Base-by-base conservation (phyloP, 2,329 filamentous ascomycete genomes). In the Aciculosporium take region DNA sequence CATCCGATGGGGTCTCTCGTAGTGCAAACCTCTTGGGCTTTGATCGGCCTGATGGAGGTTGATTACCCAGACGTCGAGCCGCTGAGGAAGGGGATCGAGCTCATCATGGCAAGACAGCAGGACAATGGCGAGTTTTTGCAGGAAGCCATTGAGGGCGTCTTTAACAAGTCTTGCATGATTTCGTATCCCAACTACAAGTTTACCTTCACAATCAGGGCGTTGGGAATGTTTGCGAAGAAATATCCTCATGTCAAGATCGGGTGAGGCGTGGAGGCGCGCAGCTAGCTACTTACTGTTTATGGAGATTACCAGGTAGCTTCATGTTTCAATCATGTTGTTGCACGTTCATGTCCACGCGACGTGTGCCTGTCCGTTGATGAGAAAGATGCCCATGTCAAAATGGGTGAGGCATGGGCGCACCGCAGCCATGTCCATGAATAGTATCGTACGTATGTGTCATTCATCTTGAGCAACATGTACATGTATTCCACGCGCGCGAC, bases 161-260 rank as follows among this genome's bases (percentile, higher is more conserved):
- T 98, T 65, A 98, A 98, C 65, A 94, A 95, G 68, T 91, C 81
- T 54, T 96, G 89, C 69, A 96, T 95, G 86, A 98, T 98, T 49
- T 91, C 86, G 1, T 98, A 98, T 56, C 89, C 89, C 33, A 98
- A 98, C 68, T 98, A 98, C 70, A 98, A 96, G 67, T 91, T 94
- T 59, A 84, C 82, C 44, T 98, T 95, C 62, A 80, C 89, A 1
- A 83, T 96, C 57, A 94, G 93, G 65, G 91, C 91, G 2, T 61
- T 98, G 48, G 91, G 91, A 5, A 81, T 95, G 76, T 98, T 86
- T 68, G 77, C 81, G 4, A 72, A 67, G 51, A 75, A 70, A 48
- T 88, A 81, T 49, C 82, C 81, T 0, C 69, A 84, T 45, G 73
- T 79, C 43, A 69, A 65, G 52, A 58, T 84, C 3, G 40, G 40